Evolutionary conservation across 345 rosid genomes (phyloP).

Genomic region (Mangifera indica): DNA sequence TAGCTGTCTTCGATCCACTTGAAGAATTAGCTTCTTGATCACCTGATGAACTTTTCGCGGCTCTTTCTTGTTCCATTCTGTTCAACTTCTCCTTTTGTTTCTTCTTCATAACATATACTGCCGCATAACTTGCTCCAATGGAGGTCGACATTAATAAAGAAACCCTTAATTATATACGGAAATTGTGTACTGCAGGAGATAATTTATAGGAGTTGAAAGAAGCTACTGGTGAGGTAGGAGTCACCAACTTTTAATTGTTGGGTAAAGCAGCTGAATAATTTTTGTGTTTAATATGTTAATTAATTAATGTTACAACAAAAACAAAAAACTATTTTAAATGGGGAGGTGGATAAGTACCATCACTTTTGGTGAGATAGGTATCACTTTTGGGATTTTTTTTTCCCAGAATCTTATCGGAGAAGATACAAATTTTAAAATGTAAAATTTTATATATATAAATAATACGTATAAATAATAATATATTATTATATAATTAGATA

Average conservation of each 20-base stretch:
- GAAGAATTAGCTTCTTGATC: no score
- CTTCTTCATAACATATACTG: constrained; percentile 18
- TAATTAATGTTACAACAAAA: neutral
- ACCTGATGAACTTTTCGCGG: neutral
- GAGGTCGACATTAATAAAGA: neutral
- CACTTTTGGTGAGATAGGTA: neutral
- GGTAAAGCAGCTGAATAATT: neutral
- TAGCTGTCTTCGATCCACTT: neutral
- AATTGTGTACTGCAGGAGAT: neutral
- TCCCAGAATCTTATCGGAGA: no score
- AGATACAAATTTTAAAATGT: no score
- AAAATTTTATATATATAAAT: no score
- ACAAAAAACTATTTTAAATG: no score
- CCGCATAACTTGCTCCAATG: constrained; percentile 26
- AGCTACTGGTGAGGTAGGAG: neutral
- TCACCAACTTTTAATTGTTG: neutral
- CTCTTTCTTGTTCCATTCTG: constrained; percentile 23
- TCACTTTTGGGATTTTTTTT: no score
- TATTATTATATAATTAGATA: no score
- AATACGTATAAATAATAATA: no score
- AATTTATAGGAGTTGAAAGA: constrained; percentile 10
- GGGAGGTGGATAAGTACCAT: neutral
- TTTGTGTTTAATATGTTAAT: neutral
- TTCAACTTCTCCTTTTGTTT: constrained; percentile 25
- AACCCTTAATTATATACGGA: no score